Conservation (phyloP, 352 stramenopile species). For the Globisporangium irregulare region DNA sequence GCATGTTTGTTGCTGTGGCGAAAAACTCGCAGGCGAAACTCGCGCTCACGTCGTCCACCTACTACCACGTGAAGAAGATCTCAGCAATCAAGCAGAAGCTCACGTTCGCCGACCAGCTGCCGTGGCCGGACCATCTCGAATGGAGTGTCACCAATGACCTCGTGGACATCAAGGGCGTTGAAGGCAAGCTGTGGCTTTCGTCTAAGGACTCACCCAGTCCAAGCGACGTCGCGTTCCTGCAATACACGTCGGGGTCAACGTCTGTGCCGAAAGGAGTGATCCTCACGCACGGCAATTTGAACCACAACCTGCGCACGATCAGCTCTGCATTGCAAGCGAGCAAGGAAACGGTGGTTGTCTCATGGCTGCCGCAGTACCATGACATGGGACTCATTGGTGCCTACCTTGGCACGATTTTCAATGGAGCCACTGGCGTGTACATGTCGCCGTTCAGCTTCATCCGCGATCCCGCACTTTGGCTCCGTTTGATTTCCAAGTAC, state of each 20-base stretch:
- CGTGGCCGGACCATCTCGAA: constrained; percentile 86
- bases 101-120: constrained; percentile 49
- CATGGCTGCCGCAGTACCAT: constrained; percentile 99
- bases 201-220: constrained; percentile 32
- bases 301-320: constrained; percentile 96
- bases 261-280: constrained; percentile 97
- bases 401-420: constrained; percentile 80
- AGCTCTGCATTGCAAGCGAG: constrained; percentile 89
- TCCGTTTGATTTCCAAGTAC: constrained; percentile 88
- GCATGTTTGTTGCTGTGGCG: constrained; percentile 94
- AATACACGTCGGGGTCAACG: constrained; percentile 99
- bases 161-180: constrained; percentile 41
- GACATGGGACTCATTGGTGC: constrained; percentile 99
- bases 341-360: constrained; percentile 93
- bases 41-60: constrained; percentile 92
- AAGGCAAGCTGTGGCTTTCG: constrained; percentile 42
- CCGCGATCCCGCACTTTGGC: constrained; percentile 94
- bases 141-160: constrained; percentile 88
- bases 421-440: constrained; percentile 93
- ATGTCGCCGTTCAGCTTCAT: constrained; percentile 98
- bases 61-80: constrained; percentile 95
- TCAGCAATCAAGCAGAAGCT: constrained; percentile 79
- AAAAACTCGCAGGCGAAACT: constrained; percentile 89
- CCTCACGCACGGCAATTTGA: constrained; percentile 96
- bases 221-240: constrained; percentile 94